Evolutionary conservation across 345 rosid genomes (phyloP), one percentile per base, ranked within the genome.

Genomic region (Populus ilicifolia): DNA sequence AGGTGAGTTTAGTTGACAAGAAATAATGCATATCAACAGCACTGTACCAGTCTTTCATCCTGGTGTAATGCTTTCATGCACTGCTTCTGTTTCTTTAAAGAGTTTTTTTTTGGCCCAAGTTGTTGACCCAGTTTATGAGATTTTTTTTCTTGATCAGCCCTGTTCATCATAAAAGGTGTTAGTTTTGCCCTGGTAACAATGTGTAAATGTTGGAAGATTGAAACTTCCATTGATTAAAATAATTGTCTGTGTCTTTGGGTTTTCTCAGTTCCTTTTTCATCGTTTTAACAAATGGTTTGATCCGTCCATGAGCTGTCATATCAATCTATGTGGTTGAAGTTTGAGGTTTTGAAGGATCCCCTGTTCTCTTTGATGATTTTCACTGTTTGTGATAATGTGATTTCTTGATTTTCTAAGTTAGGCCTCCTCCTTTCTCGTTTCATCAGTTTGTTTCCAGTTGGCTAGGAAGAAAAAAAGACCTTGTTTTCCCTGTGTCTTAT

Each of bases 1-100:
- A 71, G 61, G 46, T 76, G 74, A 76, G 75, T 76, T 75, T 61
- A 75, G 77, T 66, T 79, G 72, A 62, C 80, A 66, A 78, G 77
- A 70, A 85, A 85, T 84, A 84, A 82, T 80, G 84, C 76, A 41
- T 62, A 20, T 73, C 36, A 29, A 52, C 52, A 44, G 73, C 30
- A 74, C 36, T 75, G 72, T 64, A 73, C 72, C 70, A 5, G 50
- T 18, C 35, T 71, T 69, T 65, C 59, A 46, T 76, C 76, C 65
- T 61, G 74, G 79, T 76, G 18, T 71, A 70, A 73, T 74, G 83
- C 50, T 78, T 76, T 54, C 50, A 38, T 65, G 36, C 68, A 46
- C 76, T 36, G 67, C 23, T 25, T 77, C 46, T 70, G 20, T 25
- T 9, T 46, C 43, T 56, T 18, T 33, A 2, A 65, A 35, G 10